Conservation (phyloP, 2,329 filamentous ascomycete genomes). For the Phaeosphaeria sp. region DNA sequence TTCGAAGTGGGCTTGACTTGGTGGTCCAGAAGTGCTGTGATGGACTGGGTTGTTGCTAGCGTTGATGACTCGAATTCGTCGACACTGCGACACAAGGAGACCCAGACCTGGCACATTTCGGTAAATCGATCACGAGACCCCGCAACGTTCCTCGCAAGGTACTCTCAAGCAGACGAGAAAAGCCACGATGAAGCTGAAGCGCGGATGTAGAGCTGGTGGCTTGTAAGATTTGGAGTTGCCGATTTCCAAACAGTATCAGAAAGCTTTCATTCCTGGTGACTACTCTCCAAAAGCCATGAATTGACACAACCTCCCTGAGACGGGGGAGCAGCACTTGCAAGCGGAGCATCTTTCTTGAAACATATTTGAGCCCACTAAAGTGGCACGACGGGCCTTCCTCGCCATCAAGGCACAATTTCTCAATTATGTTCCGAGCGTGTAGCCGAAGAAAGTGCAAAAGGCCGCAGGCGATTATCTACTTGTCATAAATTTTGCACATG, state of each 20-base stretch:
- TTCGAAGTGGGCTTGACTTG: slow-evolving; percentile 3
- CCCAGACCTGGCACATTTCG: slow-evolving; percentile 15
- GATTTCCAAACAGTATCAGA: neutral
- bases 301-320: too few relatives aligned
- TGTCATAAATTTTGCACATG: too few relatives aligned
- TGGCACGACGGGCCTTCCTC: too few relatives aligned
- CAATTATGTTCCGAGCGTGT: too few relatives aligned
- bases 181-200: slow-evolving; percentile 13
- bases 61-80: slow-evolving; percentile 25
- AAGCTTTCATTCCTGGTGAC: too few relatives aligned
- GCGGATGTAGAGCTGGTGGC: neutral
- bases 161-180: slow-evolving; percentile 3
- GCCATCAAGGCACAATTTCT: too few relatives aligned
- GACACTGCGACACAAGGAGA: slow-evolving; percentile 3
- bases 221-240: neutral
- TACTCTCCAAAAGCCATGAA: too few relatives aligned
- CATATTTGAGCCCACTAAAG: too few relatives aligned
- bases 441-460: too few relatives aligned
- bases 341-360: too few relatives aligned
- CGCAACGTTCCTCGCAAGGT: slow-evolving; percentile 11
- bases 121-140: slow-evolving; percentile 18
- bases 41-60: slow-evolving; percentile 5
- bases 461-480: too few relatives aligned
- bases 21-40: slow-evolving; percentile 10
- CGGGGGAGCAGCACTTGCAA: too few relatives aligned